Evolutionary conservation across 2,329 filamentous ascomycete genomes (phyloP).

Genomic region (Laburnicola sp.): DNA sequence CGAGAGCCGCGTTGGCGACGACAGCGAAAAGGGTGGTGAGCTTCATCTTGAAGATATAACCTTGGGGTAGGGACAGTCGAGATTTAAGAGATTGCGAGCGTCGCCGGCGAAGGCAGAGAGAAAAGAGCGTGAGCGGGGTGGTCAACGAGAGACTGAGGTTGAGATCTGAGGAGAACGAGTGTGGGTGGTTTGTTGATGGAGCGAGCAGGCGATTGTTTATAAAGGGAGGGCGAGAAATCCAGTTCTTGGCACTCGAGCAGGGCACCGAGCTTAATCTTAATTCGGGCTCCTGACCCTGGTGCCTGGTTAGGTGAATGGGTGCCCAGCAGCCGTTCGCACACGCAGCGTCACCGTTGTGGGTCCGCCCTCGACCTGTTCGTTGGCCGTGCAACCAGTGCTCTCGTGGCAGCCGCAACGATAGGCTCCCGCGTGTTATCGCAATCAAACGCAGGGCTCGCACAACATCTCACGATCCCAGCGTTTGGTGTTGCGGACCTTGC

Average conservation of each 20-base stretch:
- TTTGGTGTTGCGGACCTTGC: background rate
- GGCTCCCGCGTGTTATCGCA: background rate
- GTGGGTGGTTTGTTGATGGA: background rate
- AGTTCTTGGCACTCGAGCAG: too few relatives aligned
- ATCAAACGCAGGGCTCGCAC: constrained; percentile 3
- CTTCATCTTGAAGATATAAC: constrained; percentile 5
- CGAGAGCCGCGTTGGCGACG: constrained; percentile 1
- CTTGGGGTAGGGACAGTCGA: background rate
- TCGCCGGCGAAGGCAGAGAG: background rate
- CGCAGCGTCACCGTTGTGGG: background rate
- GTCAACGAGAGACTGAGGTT: constrained; percentile 1
- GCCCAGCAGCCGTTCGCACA: too few relatives aligned
- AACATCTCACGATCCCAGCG: background rate
- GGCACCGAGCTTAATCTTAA: background rate
- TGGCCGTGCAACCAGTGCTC: background rate
- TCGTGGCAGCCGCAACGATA: background rate
- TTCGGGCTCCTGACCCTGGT: too few relatives aligned
- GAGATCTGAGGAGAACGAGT: background rate
- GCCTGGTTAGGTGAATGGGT: too few relatives aligned
- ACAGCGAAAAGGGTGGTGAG: background rate
- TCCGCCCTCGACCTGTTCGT: background rate
- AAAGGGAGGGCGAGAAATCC: background rate
- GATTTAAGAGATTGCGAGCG: background rate
- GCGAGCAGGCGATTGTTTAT: background rate
- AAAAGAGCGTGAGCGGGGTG: background rate